A percentile compares a stretch with the other conserved stretches of the same genome.
Evolutionary conservation across 1,284 basidiomycete species (phyloP).

Genomic region (Apiotrichum porosum): DNA sequence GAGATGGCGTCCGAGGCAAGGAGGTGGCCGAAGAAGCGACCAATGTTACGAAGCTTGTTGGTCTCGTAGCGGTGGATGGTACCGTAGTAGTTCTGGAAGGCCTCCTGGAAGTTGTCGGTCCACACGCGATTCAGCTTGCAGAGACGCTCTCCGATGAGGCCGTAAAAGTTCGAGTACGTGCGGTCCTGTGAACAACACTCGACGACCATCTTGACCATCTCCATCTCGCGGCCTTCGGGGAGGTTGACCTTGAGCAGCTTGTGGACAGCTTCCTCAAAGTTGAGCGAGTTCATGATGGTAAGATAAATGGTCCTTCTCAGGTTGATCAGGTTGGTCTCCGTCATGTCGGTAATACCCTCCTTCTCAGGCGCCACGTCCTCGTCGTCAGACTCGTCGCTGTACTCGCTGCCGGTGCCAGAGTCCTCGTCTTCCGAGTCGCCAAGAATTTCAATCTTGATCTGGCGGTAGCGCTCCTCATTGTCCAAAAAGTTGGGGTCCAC

Average conservation of each 20-base stretch:
- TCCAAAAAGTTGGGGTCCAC: slow-evolving; percentile 80
- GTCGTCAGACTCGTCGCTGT: slow-evolving; percentile 59
- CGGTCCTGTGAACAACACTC: slow-evolving; percentile 99
- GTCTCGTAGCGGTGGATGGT: slow-evolving; percentile 99
- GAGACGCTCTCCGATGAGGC: slow-evolving; percentile 91
- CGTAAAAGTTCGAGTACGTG: slow-evolving; percentile 93
- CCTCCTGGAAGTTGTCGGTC: slow-evolving; percentile 82
- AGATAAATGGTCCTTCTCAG: slow-evolving; percentile 90
- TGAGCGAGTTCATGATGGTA: slow-evolving; percentile 97
- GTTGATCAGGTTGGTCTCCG: slow-evolving; percentile 93
- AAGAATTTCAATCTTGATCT: slow-evolving; percentile 89
- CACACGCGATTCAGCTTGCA: slow-evolving; percentile 92
- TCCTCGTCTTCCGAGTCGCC: slow-evolving; percentile 57
- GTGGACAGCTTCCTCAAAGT: slow-evolving; percentile 98
- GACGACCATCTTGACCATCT: slow-evolving; percentile 96
- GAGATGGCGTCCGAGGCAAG: slow-evolving; percentile 79
- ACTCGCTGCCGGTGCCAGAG: slow-evolving; percentile 64
- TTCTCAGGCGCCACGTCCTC: slow-evolving; percentile 64
- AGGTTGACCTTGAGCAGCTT: slow-evolving; percentile 93
- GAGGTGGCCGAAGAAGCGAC: slow-evolving; percentile 90
- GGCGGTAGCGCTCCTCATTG: slow-evolving; percentile 89
- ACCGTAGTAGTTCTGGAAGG: slow-evolving; percentile 86
- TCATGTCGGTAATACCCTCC: slow-evolving; percentile 88
- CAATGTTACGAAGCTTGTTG: slow-evolving; percentile 94
- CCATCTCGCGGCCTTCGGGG: slow-evolving; percentile 89